Percentiles rank a stretch among this genome's conserved stretches.
Conservation (phyloP, 164 flowering plant species). For the Nymphaea thermarum region DNA sequence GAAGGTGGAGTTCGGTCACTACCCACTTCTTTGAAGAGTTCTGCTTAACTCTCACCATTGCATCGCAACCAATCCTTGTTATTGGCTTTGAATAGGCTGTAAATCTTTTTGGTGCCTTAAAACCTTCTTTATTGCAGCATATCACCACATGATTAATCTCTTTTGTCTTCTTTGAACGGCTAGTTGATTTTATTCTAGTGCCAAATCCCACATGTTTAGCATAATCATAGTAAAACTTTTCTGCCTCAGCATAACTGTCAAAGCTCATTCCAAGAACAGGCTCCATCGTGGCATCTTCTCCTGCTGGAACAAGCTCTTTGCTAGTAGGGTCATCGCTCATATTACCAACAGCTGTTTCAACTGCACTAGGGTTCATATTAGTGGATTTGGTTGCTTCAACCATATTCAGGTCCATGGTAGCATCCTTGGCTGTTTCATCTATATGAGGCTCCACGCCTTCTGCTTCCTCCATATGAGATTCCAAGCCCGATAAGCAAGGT, state of each 20-base stretch:
- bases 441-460: not conserved
- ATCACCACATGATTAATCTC: not conserved
- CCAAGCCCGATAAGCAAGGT: not conserved
- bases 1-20: not conserved
- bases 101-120: not conserved
- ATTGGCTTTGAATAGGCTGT: not conserved
- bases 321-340: not conserved
- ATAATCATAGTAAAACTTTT: slow-evolving; percentile 4
- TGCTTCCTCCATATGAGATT: not conserved
- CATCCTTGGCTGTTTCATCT: not conserved
- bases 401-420: not conserved
- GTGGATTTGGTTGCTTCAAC: not conserved
- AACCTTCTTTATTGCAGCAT: not conserved
- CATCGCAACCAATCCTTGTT: slow-evolving; percentile 3
- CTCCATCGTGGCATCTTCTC: not conserved
- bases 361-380: not conserved
- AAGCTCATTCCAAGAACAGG: slow-evolving; percentile 4
- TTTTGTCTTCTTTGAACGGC: not conserved
- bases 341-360: not conserved
- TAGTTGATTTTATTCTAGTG: not conserved
- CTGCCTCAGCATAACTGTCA: not conserved
- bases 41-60: not conserved
- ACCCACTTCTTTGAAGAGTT: slow-evolving; percentile 1
- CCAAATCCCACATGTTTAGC: slow-evolving; percentile 3
- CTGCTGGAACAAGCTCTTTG: not conserved